These are phyloP conservation scores for Zoysia pacifica DNA, from an alignment of 176 grass and related monocot genomes.

Conservation along the genomic window DNA sequence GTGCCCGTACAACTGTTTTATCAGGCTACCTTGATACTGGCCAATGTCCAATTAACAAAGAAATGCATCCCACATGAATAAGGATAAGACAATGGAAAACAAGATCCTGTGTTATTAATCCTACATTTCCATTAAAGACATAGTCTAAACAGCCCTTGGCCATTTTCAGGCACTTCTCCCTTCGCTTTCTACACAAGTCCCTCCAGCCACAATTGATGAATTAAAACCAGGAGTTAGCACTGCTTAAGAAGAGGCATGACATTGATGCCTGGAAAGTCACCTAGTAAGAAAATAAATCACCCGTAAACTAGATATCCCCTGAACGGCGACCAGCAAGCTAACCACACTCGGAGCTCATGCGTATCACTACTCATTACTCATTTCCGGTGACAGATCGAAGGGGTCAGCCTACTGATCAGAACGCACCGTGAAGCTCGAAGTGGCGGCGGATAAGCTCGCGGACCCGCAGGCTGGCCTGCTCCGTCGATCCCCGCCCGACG, in stretches of 20 bases:
- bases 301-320: background rate
- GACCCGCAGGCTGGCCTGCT: constrained; percentile 64
- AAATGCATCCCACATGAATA: background rate
- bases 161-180: background rate
- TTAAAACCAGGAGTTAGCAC: background rate
- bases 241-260: background rate
- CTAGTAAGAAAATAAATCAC: background rate
- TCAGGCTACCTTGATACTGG: background rate
- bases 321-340: background rate
- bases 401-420: background rate
- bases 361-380: background rate
- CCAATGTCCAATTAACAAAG: background rate
- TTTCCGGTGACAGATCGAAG: background rate
- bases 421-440: constrained; percentile 77
- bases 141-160: too few species aligned
- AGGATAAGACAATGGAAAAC: background rate
- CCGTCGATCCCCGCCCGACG: constrained; percentile 33
- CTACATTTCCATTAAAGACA: background rate
- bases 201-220: background rate
- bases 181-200: background rate
- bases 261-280: background rate
- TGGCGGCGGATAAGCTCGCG: constrained; percentile 69
- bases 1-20: background rate
- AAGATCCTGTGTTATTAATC: background rate
- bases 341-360: background rate